A percentile compares a stretch with the other conserved stretches of the same genome.
phyloP scores from a whole-genome alignment of 2,329 filamentous ascomycete species.

The Diaporthe vexans region DNA sequence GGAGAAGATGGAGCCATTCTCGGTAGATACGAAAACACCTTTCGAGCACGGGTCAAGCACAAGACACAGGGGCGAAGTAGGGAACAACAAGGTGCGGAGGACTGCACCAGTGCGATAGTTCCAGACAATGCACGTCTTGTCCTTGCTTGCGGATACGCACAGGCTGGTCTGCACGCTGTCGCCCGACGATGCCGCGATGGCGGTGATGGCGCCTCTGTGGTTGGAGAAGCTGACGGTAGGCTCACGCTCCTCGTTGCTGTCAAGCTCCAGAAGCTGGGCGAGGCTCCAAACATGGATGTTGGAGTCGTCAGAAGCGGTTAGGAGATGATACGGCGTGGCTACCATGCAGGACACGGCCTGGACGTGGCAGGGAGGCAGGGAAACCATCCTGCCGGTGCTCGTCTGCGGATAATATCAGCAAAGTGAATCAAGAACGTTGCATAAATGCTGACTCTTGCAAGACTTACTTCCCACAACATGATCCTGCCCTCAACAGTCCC shows the following conservation, averaged over 20 bases:
- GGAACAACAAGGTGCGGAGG: conserved; percentile 86
- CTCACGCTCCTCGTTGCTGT: conserved; percentile 69
- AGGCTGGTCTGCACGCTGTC: conserved; percentile 79
- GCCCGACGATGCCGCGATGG: conserved; percentile 74
- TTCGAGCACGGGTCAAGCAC: conserved; percentile 86
- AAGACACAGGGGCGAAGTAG: conserved; percentile 78
- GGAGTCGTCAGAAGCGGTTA: conserved; percentile 87
- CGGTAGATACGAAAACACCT: conserved; percentile 84
- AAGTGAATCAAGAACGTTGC: not conserved
- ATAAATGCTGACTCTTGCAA: not conserved
- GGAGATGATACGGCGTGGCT: conserved; percentile 78
- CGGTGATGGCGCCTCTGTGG: conserved; percentile 81
- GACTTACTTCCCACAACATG: conserved; percentile 90
- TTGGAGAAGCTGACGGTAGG: conserved; percentile 84
- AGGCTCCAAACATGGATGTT: conserved; percentile 95
- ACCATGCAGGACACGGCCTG: conserved; percentile 84
- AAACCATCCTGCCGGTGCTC: conserved; percentile 81
- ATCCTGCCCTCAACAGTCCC: conserved; percentile 89
- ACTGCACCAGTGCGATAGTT: conserved; percentile 85
- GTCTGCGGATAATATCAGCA: conserved; percentile 61
- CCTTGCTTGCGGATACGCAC: conserved; percentile 85
- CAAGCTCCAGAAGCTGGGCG: conserved; percentile 76
- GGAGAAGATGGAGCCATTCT: conserved; percentile 84
- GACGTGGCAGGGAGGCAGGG: conserved; percentile 83
- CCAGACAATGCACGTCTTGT: conserved; percentile 94